Percentiles rank a stretch among this genome's conserved stretches.
These are phyloP conservation scores for Chlorella vulgaris DNA, from an alignment of 139 green algal species.

Conservation along the genomic window DNA sequence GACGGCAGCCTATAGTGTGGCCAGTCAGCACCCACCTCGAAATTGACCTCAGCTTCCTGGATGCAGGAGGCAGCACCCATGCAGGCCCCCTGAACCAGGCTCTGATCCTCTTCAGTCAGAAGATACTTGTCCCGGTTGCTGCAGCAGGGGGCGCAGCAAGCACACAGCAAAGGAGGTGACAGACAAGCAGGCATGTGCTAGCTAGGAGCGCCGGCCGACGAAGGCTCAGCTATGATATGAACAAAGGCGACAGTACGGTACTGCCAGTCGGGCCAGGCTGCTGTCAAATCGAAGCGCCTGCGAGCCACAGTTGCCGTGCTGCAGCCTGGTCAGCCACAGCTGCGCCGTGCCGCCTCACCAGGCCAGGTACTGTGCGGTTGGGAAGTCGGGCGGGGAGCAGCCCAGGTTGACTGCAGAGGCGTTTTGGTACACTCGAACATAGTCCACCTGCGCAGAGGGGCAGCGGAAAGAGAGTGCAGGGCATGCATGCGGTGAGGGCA, in stretches of 20 bases:
- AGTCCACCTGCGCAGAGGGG: neutral
- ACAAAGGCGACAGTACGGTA: neutral
- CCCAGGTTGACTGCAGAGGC: slow-evolving; percentile 36
- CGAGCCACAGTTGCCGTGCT: too few species aligned
- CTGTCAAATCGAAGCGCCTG: neutral
- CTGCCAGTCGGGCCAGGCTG: neutral
- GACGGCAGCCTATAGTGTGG: neutral
- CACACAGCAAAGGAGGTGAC: neutral
- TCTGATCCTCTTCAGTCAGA: slow-evolving; percentile 12
- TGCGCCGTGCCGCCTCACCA: slow-evolving; percentile 12
- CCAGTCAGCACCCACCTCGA: neutral
- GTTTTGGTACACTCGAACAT: slow-evolving; percentile 50
- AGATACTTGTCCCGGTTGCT: slow-evolving; percentile 19
- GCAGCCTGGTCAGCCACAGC: neutral
- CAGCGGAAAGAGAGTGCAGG: neutral
- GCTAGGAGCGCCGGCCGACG: neutral
- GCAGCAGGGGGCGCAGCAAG: neutral
- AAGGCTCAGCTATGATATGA: neutral
- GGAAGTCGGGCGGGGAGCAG: slow-evolving; percentile 45
- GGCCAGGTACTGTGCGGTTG: slow-evolving; percentile 49
- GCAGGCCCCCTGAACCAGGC: slow-evolving; percentile 7
- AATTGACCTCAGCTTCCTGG: neutral
- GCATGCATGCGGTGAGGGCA: neutral
- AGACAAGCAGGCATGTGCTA: neutral
- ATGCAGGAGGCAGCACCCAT: neutral